Percentiles rank a stretch among this genome's conserved stretches.
phyloP scores from a whole-genome alignment of 345 rosid species.

The Dipteronia dyeriana region DNA sequence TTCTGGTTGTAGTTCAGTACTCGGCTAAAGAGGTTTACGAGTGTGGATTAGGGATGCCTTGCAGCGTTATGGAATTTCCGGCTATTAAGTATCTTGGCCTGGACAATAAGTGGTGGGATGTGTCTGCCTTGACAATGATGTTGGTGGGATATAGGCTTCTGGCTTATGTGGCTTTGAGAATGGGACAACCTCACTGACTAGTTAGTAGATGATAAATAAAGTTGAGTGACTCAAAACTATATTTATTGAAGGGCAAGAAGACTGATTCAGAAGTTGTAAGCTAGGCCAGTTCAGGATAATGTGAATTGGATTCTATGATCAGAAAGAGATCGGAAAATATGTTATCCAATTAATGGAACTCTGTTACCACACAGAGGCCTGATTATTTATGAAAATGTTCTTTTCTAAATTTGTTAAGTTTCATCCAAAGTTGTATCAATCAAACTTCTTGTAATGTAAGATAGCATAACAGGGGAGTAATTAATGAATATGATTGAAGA shows the following conservation, averaged over 20 bases:
- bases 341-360: conserved; percentile 15
- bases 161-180: conserved; percentile 74
- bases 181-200: conserved; percentile 42
- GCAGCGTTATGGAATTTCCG: conserved; percentile 77
- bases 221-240: conserved; percentile 10
- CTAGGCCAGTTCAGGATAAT: not conserved
- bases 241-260: conserved; percentile 11
- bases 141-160: conserved; percentile 69
- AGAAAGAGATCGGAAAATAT: conserved; percentile 5
- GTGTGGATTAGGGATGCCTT: conserved; percentile 53
- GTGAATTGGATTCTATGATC: conserved; percentile 19
- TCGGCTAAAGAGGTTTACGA: conserved; percentile 55
- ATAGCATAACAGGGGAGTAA: too few relatives aligned
- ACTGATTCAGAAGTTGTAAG: not conserved
- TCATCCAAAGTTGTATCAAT: not conserved
- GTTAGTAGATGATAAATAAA: not conserved
- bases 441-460: not conserved
- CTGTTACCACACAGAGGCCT: not conserved
- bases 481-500: not conserved
- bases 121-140: conserved; percentile 66
- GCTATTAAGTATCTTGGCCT: conserved; percentile 55
- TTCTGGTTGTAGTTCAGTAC: conserved; percentile 80
- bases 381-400: not conserved
- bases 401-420: conserved; percentile 5
- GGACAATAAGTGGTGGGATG: conserved; percentile 55